Evolutionary conservation across 1,139 yeast species (phyloP), one percentile per base, ranked within the genome.

Genomic region (Geotrichum phurueaensis): DNA sequence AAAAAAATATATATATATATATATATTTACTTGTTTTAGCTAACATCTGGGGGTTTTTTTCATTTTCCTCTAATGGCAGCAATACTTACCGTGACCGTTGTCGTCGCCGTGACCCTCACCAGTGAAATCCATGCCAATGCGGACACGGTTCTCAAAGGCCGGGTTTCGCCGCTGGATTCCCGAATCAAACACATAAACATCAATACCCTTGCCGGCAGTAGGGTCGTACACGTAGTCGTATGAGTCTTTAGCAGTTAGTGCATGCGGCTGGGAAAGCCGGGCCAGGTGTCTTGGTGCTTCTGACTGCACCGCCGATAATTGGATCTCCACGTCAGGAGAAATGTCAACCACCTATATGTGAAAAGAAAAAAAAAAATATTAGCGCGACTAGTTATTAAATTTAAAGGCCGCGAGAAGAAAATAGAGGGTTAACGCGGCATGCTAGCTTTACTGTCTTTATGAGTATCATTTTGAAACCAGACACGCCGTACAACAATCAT

Each of bases 131-230:
- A 70, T 77, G 0, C 90, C 92, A 57, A 71, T 66, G 1, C 64
- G 63, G 0, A 85, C 90, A 60, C 95, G 76, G 0, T 84, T 85
- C 60, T 80, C 84, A 68, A 88, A 85, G 56, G 87, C 87, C 0
- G 83, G 81, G 66, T 84, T 84, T 0, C 76, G 77, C 20, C 77
- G 69, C 53, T 77, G 76, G 36, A 88, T 74, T 0, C 96, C 96
- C 1, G 95, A 85, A 71, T 90, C 97, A 56, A 90, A 75, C 6
- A 90, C 82, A 71, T 89, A 90, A 0, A 84, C 96, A 65, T 79
- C 81, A 0, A 88, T 87, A 18, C 80, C 83, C 9, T 73, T 66
- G 0, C 91, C 84, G 4, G 68, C 79, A 61, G 75, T 72, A 29
- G 73, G 73, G 15, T 77, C 77, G 18, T 69, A 72, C 18, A 79